These are phyloP conservation scores for Euphorbia pulcherrima DNA, from an alignment of 345 rosid genomes.

Conservation along the genomic window DNA sequence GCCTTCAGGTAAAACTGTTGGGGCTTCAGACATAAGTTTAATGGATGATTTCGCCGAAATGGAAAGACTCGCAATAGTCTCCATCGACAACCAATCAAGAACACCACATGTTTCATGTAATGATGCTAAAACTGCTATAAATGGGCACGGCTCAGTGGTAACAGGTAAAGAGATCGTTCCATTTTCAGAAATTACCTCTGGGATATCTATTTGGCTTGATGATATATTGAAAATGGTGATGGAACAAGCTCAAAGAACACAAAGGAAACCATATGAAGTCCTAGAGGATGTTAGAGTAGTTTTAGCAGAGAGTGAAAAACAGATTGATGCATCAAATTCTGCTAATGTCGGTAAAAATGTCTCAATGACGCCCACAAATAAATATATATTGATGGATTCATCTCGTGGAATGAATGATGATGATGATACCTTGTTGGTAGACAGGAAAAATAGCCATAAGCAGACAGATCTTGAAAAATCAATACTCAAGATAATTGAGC, in stretches of 20 bases:
- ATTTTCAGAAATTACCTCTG: constrained; percentile 25
- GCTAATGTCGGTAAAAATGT: constrained; percentile 18
- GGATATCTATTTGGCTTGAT: constrained; percentile 41
- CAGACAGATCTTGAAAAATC: constrained; percentile 50
- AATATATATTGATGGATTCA: constrained; percentile 21
- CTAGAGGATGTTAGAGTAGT: constrained; percentile 56
- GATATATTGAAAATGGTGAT: constrained; percentile 38
- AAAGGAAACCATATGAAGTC: constrained; percentile 44
- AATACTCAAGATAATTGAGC: constrained; percentile 55
- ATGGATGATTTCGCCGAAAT: constrained; percentile 97
- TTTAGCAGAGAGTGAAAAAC: constrained; percentile 30
- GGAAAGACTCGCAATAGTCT: constrained; percentile 71
- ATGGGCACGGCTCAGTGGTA: constrained; percentile 25
- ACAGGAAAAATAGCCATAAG: constrained; percentile 21
- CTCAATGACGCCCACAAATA: constrained; percentile 28
- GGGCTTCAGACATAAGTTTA: constrained; percentile 67
- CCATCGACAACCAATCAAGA: constrained; percentile 43
- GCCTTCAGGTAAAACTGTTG: constrained; percentile 39
- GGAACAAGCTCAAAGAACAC: constrained; percentile 41
- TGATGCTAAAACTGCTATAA: constrained; percentile 24
- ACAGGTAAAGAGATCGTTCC: constrained; percentile 30
- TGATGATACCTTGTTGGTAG: constrained; percentile 14
- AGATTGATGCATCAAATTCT: constrained; percentile 11
- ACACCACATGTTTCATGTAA: constrained; percentile 34
- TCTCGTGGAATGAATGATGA: constrained; percentile 17